phyloP scores from a whole-genome alignment of 306 rosid genomes.

The Cyamopsis tetragonoloba region DNA sequence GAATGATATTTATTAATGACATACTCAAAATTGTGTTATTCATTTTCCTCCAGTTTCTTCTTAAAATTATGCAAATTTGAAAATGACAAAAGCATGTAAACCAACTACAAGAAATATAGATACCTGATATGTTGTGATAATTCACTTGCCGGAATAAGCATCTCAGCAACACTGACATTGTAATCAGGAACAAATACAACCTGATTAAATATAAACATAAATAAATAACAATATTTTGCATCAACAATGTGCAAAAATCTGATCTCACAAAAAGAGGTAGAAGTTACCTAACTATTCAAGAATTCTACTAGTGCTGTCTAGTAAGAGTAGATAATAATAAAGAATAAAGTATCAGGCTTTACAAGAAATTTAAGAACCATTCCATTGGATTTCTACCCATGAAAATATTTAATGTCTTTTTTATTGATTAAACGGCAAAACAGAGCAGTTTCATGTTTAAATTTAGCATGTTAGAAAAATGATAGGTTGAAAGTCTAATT shows the following conservation, averaged over 20 bases:
- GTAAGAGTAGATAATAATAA: conserved; percentile 1
- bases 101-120: conserved; percentile 10
- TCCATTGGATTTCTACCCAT: neutral
- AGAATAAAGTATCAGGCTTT: conserved; percentile 3
- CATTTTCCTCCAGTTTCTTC: no score
- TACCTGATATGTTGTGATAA: conserved; percentile 97
- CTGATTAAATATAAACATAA: conserved; percentile 36
- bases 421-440: neutral
- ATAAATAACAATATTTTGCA: conserved; percentile 1
- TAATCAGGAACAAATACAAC: conserved; percentile 94
- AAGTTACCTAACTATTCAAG: conserved; percentile 6
- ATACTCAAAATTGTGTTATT: no score
- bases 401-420: neutral
- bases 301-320: neutral
- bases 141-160: conserved; percentile 95
- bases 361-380: neutral
- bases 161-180: conserved; percentile 93
- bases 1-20: no score
- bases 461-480: neutral
- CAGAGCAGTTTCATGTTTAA: neutral
- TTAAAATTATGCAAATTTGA: no score
- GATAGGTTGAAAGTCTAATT: neutral
- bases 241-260: conserved; percentile 10
- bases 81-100: conserved; percentile 15
- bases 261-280: neutral